Conservation (phyloP, 176 grass and related monocot genomes). For the Carex scoparia region DNA sequence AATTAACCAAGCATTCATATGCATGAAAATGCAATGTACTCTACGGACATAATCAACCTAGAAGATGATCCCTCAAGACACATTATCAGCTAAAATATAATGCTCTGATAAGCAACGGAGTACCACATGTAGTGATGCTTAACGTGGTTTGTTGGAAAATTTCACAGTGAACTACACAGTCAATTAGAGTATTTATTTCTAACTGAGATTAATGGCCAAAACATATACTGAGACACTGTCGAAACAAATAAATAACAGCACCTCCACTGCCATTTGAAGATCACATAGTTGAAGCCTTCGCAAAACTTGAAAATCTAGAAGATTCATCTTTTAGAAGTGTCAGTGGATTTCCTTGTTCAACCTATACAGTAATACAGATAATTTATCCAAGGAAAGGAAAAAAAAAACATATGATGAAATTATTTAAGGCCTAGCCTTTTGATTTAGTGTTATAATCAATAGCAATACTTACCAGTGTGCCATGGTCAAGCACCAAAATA, state of each 20-base stretch:
- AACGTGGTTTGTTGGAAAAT: neutral
- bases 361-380: slow-evolving; percentile 34
- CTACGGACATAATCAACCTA: neutral
- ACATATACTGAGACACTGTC: neutral
- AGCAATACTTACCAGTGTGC: slow-evolving; percentile 45
- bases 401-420: neutral
- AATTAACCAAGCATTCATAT: neutral
- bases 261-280: neutral
- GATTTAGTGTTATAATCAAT: neutral
- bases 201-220: neutral
- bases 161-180: neutral
- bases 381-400: neutral
- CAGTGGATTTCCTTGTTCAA: slow-evolving; percentile 78
- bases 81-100: neutral
- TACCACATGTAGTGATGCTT: neutral
- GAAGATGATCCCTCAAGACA: neutral
- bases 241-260: neutral
- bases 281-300: slow-evolving; percentile 67
- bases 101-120: neutral
- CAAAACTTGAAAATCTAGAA: slow-evolving; percentile 73
- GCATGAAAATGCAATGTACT: neutral
- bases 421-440: neutral
- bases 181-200: neutral
- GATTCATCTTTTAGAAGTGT: slow-evolving; percentile 43
- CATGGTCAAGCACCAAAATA: slow-evolving; percentile 80